Conservation (phyloP, 768 basidiomycete genomes). For the Collybiopsis luxurians region DNA sequence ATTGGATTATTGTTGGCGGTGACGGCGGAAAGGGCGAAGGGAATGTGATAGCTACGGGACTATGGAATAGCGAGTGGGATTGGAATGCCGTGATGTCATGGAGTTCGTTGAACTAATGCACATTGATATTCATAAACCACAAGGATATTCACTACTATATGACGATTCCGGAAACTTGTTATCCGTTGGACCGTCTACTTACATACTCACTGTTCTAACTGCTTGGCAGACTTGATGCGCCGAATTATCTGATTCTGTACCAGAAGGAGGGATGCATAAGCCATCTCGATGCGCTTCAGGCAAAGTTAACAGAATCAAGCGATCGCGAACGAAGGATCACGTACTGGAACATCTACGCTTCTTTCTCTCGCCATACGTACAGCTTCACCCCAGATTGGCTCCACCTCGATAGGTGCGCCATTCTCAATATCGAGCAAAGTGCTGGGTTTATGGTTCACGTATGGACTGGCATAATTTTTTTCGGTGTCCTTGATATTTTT, state of each 20-base stretch:
- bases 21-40: conserved; percentile 64
- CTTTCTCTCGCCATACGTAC: conserved; percentile 47
- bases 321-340: not conserved
- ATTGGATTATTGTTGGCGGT: conserved; percentile 68
- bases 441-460: conserved; percentile 50
- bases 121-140: not conserved
- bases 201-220: too few relatives aligned
- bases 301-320: not conserved
- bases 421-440: conserved; percentile 61
- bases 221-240: not conserved
- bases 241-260: conserved; percentile 14
- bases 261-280: conserved; percentile 9
- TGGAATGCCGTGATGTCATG: conserved; percentile 50
- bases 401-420: conserved; percentile 61
- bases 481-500: conserved; percentile 36
- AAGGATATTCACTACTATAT: not conserved
- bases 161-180: too few relatives aligned
- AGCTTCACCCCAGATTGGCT: conserved; percentile 62
- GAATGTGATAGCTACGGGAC: conserved; percentile 76
- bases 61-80: conserved; percentile 36
- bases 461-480: conserved; percentile 35
- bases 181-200: too few relatives aligned
- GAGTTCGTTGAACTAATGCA: conserved; percentile 15
- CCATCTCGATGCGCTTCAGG: conserved; percentile 6
- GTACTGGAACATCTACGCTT: conserved; percentile 32